Conservation (phyloP, 257 asterid species). For the Dorcoceras hygrometricum region DNA sequence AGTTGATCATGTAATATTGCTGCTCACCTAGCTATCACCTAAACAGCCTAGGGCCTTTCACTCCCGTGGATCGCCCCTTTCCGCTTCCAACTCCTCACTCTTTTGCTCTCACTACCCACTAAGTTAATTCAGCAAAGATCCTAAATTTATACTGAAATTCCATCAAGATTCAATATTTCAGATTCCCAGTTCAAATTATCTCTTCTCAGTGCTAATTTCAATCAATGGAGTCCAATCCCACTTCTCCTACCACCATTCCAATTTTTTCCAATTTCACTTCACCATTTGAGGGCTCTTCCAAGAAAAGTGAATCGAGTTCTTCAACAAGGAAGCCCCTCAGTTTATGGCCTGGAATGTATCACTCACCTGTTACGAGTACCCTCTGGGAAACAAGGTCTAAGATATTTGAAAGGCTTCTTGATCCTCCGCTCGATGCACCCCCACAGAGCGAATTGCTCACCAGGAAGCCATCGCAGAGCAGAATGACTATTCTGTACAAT, state of each 20-base stretch:
- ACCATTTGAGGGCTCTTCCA: constrained; percentile 40
- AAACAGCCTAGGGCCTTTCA: neutral
- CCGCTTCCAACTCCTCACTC: neutral
- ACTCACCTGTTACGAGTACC: constrained; percentile 87
- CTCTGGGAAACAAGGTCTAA: constrained; percentile 93
- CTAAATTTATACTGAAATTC: neutral
- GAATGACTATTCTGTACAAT: constrained; percentile 65
- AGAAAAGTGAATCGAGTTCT: constrained; percentile 26
- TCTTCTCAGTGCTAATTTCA: constrained; percentile 1
- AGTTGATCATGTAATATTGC: neutral
- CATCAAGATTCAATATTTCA: neutral
- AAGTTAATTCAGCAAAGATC: constrained; percentile 3
- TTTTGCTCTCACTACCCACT: neutral
- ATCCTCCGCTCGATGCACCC: constrained; percentile 94
- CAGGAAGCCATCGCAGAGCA: constrained; percentile 58
- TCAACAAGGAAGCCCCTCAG: constrained; percentile 65
- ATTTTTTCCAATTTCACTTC: constrained; percentile 61
- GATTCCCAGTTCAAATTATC: neutral
- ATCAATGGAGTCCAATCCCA: constrained; percentile 48
- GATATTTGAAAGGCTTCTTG: constrained; percentile 80
- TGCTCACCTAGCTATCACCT: neutral
- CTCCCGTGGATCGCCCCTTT: neutral
- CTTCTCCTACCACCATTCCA: constrained; percentile 49
- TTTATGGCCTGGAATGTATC: constrained; percentile 98
- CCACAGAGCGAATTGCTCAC: constrained; percentile 79